Base-by-base conservation (phyloP, 305 asterid species). In the Fraxinus floribunda region DNA sequence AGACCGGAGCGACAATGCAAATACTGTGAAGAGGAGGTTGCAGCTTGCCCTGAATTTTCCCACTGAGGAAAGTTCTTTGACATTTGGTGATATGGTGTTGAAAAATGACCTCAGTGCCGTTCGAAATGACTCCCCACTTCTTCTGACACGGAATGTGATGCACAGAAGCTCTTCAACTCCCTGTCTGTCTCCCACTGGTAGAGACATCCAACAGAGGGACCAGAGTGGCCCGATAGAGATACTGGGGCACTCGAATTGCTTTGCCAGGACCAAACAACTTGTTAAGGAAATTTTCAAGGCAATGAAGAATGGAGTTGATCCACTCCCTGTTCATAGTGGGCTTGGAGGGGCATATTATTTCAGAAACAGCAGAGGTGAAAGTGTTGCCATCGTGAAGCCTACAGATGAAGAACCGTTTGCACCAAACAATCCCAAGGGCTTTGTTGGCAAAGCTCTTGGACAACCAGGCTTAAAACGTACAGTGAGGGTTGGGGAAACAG, bases 141-240 rank as follows among this genome's bases (percentile, higher is more conserved):
- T 95, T 38, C 85, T 95, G 84, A 93, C 95, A 6, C 89, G 97
- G 82, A 95, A 91, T 81, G 76, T 88, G 13, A 77, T 95, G 89
- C 98, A 95, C 32, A 88, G 99, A 89, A 95, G 98, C 84, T 93
- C 98, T 1, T 95, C 99, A 18, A 93, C 98, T 80, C 99, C 99
- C 32, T 95, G 99, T 85, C 90, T 95, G 88, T 94, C 98, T 0
- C 99, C 99, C 81, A 92, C 97, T 41, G 98, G 98, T 39, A 84
- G 89, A 84, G 97, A 95, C 70, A 81, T 82, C 81, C 98, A 94
- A 30, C 98, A 92, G 84, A 91, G 87, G 84, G 99, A 95, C 88
- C 90, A 86, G 85, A 91, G 98, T 85, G 95, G 97, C 39, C 97
- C 94, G 0, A 90, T 95, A 7, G 99, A 95, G 91, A 87, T 95